Conservation (phyloP, 192 early-diverging fungal species). For the Phlyctochytrium arcticum region DNA sequence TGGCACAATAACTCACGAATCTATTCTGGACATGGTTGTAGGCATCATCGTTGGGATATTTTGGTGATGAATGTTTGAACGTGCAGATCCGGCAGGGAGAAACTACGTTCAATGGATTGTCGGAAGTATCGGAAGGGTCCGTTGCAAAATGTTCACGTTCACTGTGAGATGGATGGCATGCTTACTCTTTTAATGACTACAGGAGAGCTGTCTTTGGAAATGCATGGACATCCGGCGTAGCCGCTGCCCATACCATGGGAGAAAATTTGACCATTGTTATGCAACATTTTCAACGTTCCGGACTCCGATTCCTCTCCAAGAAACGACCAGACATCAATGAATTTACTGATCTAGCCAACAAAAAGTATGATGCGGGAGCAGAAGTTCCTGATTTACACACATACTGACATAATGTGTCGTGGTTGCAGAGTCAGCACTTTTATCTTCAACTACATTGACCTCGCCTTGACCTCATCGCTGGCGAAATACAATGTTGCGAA, state of each 20-base stretch:
- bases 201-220: slow-evolving; percentile 16
- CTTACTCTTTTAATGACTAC: background rate
- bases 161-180: background rate
- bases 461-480: background rate
- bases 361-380: slow-evolving; percentile 8
- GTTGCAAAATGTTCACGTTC: background rate
- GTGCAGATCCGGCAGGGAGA: slow-evolving; percentile 19
- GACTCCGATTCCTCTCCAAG: background rate
- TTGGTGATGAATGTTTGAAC: slow-evolving; percentile 5
- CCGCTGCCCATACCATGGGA: background rate
- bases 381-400: no score
- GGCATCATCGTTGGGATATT: slow-evolving; percentile 15
- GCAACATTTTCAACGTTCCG: slow-evolving; percentile 17
- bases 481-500: slow-evolving; percentile 1
- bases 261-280: slow-evolving; percentile 6
- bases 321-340: background rate
- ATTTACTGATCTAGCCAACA: slow-evolving; percentile 8
- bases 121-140: slow-evolving; percentile 12
- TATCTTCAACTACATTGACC: background rate
- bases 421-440: background rate
- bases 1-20: background rate
- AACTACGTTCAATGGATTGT: slow-evolving; percentile 10
- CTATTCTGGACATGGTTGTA: background rate
- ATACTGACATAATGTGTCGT: no score
- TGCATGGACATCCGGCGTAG: slow-evolving; percentile 12